Evolutionary conservation across 2,329 filamentous ascomycete species (phyloP), one percentile per base, ranked within the genome.

Genomic region (Paraphaeosphaeria minitans): DNA sequence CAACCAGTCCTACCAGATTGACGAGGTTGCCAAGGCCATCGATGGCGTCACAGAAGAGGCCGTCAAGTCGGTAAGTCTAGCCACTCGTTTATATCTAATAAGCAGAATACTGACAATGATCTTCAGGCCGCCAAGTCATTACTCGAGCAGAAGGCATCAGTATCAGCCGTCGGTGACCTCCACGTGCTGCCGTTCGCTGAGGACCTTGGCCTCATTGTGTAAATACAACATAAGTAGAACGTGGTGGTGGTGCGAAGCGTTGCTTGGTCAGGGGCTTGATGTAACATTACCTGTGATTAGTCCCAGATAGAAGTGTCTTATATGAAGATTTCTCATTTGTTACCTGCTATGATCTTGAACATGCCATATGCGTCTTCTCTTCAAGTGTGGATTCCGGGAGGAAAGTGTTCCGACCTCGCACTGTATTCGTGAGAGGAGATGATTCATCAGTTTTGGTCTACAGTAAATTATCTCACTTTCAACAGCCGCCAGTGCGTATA

Each of bases 171-270:
- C 63, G 95, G 95, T 78, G 95, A 99, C 78, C 85, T 99, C 71
- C 90, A 92, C 79, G 85, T 89, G 72, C 87, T 99, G 76, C 95
- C 95, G 58, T 99, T 89, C 77, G 95, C 93, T 67, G 91, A 93
- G 81, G 95, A 99, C 77, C 84, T 99, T 78, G 96, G 94, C 71
- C 86, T 99, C 76, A 92, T 89, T 78, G 92, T 97, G 86, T 99
- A 96, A 86, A 87, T 80, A 80, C 66, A 68, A 63, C 62, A 55
- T 56, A 60, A 53, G 63, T 60, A 64, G 62, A 61, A 65, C 58
- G 62, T 60, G 65, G 57, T 54, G 64, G 67, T 64, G 63, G 66
- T 65, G 69, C 60, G 67, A 67, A 72, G 74, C 63, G 37, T 58
- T 54, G 62, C 66, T 69, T 68, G 62, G 67, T 62, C 59, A 58